Evolutionary conservation across 2,329 filamentous ascomycete species (phyloP).

Genomic region (Fusarium multiceps): DNA sequence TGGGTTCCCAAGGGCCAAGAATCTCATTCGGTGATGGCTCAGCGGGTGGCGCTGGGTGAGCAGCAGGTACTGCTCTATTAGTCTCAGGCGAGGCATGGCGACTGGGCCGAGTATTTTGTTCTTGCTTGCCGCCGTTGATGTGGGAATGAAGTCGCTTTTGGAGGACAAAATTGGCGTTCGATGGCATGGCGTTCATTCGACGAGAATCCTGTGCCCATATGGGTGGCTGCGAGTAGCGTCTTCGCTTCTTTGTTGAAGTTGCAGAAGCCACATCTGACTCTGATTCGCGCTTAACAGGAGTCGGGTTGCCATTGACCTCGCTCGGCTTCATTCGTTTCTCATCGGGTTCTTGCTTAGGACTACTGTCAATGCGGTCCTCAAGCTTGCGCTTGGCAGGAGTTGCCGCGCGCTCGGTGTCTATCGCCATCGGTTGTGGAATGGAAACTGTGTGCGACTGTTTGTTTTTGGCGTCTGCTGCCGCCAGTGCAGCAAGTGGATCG

Average conservation of each 20-base stretch:
- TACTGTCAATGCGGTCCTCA: slow-evolving; percentile 54
- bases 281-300: slow-evolving; percentile 39
- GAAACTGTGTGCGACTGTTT: slow-evolving; percentile 30
- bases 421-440: slow-evolving; percentile 45
- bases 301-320: slow-evolving; percentile 58
- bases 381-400: slow-evolving; percentile 57
- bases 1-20: slow-evolving; percentile 71
- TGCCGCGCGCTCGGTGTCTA: slow-evolving; percentile 48
- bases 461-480: slow-evolving; percentile 47
- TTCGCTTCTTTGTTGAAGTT: slow-evolving; percentile 55
- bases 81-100: slow-evolving; percentile 50
- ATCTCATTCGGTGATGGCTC: slow-evolving; percentile 50
- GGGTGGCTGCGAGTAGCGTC: slow-evolving; percentile 54
- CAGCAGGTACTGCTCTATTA: slow-evolving; percentile 33
- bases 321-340: slow-evolving; percentile 62
- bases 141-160: slow-evolving; percentile 45
- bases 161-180: slow-evolving; percentile 46
- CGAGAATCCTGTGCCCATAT: slow-evolving; percentile 61
- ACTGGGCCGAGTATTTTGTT: slow-evolving; percentile 55
- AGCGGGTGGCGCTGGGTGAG: slow-evolving; percentile 35
- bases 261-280: slow-evolving; percentile 48
- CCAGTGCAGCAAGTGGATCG: slow-evolving; percentile 46
- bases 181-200: slow-evolving; percentile 52
- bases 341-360: slow-evolving; percentile 63
- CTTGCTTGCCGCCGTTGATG: slow-evolving; percentile 56